phyloP scores from a whole-genome alignment of 768 basidiomycete genomes.

The Mycena galopus region DNA sequence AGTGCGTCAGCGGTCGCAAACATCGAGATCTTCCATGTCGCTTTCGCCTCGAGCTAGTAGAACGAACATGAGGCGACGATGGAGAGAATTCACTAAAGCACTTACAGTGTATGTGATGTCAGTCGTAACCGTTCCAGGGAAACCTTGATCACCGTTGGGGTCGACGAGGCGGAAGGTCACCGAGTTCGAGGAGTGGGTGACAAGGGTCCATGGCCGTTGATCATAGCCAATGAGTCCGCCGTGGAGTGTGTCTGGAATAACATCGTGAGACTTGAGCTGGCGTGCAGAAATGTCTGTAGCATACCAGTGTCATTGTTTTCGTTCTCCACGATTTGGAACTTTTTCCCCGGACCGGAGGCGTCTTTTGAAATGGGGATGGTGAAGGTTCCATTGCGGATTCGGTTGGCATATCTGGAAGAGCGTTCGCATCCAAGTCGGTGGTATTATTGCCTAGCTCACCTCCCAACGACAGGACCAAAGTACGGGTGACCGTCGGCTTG shows the following conservation, averaged over 20 bases:
- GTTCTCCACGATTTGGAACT: constrained; percentile 54
- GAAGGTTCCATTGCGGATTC: constrained; percentile 58
- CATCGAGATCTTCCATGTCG: constrained; percentile 56
- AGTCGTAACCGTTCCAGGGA: constrained; percentile 58
- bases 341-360: constrained; percentile 50
- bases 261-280: background rate
- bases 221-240: constrained; percentile 63
- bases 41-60: constrained; percentile 49
- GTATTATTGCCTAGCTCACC: constrained; percentile 40
- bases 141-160: constrained; percentile 58
- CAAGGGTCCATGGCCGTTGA: constrained; percentile 56
- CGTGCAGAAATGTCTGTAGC: background rate
- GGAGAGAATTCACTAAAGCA: background rate
- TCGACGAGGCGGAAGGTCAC: constrained; percentile 60
- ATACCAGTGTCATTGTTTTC: constrained; percentile 50
- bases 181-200: constrained; percentile 47
- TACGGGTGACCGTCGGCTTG: constrained; percentile 53
- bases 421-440: background rate
- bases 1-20: constrained; percentile 49
- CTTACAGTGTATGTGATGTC: constrained; percentile 38
- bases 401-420: constrained; percentile 55
- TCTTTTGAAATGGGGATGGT: constrained; percentile 58
- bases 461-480: constrained; percentile 57
- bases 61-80: constrained; percentile 32
- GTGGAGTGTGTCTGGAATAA: constrained; percentile 57